Evolutionary conservation across 2,329 filamentous ascomycete genomes (phyloP).

Genomic region (Canariomyces notabilis): DNA sequence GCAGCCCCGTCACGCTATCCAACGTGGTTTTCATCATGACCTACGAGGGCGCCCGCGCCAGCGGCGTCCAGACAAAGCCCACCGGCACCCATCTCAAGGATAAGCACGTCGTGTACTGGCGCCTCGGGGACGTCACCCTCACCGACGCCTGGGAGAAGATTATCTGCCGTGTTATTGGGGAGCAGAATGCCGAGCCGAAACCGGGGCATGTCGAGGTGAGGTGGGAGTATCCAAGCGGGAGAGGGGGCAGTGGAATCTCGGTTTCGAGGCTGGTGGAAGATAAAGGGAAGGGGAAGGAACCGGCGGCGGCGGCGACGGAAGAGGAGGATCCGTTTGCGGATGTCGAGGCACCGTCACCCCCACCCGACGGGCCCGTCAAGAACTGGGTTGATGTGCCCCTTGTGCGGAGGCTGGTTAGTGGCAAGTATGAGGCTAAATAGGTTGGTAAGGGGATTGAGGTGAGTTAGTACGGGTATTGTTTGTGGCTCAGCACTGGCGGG

Average conservation of each 20-base stretch:
- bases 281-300: constrained; percentile 49
- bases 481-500: neutral
- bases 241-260: constrained; percentile 58
- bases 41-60: constrained; percentile 62
- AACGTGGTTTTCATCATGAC: constrained; percentile 71
- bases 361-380: constrained; percentile 16
- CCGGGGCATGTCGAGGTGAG: constrained; percentile 75
- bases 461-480: neutral
- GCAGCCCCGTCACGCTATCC: constrained; percentile 46
- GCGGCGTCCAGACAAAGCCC: constrained; percentile 70
- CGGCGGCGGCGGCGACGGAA: constrained; percentile 33
- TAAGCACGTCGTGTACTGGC: constrained; percentile 74
- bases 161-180: constrained; percentile 72
- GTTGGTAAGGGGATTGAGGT: neutral
- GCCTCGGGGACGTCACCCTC: constrained; percentile 67
- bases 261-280: constrained; percentile 50
- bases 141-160: constrained; percentile 66
- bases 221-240: constrained; percentile 57
- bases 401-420: constrained; percentile 64
- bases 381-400: constrained; percentile 64
- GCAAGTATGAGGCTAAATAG: constrained; percentile 63
- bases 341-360: constrained; percentile 33
- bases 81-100: constrained; percentile 74
- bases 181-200: constrained; percentile 64
- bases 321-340: constrained; percentile 67